Base-by-base conservation (phyloP, 2,329 filamentous ascomycete genomes). In the Juglanconis juglandina region DNA sequence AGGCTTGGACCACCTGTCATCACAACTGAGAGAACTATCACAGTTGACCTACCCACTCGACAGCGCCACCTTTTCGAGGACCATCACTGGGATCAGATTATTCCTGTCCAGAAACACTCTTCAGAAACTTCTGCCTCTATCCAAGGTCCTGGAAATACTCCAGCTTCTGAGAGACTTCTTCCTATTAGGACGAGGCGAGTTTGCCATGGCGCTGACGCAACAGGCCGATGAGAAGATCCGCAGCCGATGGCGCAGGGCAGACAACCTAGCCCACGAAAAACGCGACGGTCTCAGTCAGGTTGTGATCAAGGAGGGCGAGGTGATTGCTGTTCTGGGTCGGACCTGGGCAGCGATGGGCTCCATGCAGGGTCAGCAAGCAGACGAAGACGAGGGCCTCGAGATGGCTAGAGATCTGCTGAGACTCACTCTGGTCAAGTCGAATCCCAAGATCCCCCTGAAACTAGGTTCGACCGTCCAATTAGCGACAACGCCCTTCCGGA, bases 161-260 rank as follows among this genome's bases (percentile, higher is more conserved):
- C 85, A 86, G 34, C 79, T 97, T 8, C 80, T 97, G 1, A 84
- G 93, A 52, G 88, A 95, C 59, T 97, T 96, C 74, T 91, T 97
- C 66, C 81, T 99, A 2, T 81, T 99, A 0, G 89, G 90, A 1
- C 85, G 91, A 39, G 94, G 94, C 56, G 95, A 98, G 72, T 99
- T 99, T 72, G 92, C 93, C 24, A 87, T 95, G 75, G 88, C 90
- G 0, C 76, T 99, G 33, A 91, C 96, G 1, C 85, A 88, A 41
- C 91, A 97, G 75, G 92, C 94, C 1, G 92, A 97, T 66, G 85
- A 89, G 58, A 89, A 87, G 66, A 83, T 95, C 32, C 83, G 86
- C n/a, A 87, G 85, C 65, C 86, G 91, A 53, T 91, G 90, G 81
- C 85, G 81, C 66, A 79, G 87, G 64, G 79, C 85, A 10, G 83